Evolutionary conservation across 805 yeast species (phyloP).

Genomic region (Torulaspora delbrueckii): DNA sequence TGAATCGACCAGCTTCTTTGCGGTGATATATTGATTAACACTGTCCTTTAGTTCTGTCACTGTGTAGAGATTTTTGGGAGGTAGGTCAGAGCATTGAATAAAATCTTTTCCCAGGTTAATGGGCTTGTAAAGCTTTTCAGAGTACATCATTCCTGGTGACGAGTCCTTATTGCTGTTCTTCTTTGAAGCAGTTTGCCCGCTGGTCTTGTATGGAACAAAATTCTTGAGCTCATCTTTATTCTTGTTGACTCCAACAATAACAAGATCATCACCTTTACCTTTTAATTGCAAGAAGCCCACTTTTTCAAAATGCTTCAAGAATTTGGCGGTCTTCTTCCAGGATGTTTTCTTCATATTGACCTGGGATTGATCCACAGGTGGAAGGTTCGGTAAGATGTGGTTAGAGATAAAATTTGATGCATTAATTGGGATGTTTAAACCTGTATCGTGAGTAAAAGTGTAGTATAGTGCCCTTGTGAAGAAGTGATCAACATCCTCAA

Average conservation of each 20-base stretch:
- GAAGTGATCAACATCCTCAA: conserved; percentile 69
- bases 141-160: conserved; percentile 25
- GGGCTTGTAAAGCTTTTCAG: conserved; percentile 52
- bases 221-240: conserved; percentile 46
- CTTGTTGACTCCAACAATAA: conserved; percentile 48
- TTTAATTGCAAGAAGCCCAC: conserved; percentile 60
- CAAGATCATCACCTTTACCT: conserved; percentile 80
- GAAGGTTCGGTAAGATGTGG: conserved; percentile 66
- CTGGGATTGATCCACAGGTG: conserved; percentile 50
- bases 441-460: conserved; percentile 50
- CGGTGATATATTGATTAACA: conserved; percentile 52
- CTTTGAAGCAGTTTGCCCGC: conserved; percentile 18
- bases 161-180: conserved; percentile 14
- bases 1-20: conserved; percentile 46
- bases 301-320: conserved; percentile 82
- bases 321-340: conserved; percentile 87
- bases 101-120: conserved; percentile 45
- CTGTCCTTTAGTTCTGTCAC: conserved; percentile 49
- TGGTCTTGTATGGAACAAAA: conserved; percentile 60
- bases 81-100: conserved; percentile 41
- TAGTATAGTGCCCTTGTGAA: conserved; percentile 68
- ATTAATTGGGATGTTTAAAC: conserved; percentile 57
- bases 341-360: conserved; percentile 72
- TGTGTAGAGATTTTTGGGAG: conserved; percentile 44
- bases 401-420: conserved; percentile 73